Evolutionary conservation across 2,329 filamentous ascomycete genomes (phyloP), one percentile per base, ranked within the genome.

Genomic region (Emergomyces pasteurianus): DNA sequence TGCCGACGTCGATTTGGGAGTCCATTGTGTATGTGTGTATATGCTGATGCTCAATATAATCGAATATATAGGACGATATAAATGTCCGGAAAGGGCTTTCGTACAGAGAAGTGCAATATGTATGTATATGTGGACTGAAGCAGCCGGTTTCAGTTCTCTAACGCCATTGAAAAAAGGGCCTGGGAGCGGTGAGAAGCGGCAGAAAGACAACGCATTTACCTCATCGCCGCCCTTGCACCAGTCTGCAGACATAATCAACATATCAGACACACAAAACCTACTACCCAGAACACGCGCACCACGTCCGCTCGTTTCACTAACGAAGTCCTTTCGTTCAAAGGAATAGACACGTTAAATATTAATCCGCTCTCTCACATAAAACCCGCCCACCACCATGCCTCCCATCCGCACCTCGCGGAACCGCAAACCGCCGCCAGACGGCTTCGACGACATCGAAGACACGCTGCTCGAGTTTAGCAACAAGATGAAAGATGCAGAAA

Each of bases 401-500:
- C 82, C 83, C 54, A 76, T 86, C 62, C 81, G 84, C 64, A 81
- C 79, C 46, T 76, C 81, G 60, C 79, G 80, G 70, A 83, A 80
- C 69, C 82, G 82, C 70, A 86, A 86, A 73, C 80, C 84, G 58
- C 84, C 84, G 58, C 84, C 84, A 62, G 82, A 83, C 49, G 84
- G 84, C 72, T 87, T 86, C 75, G 83, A 86, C 65, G 84, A 86
- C 67, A 81, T 86, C 70, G 84, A 87, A 76, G 84, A 87, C 72
- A 86, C 83, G 2, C 79, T 87, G 10, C 79, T 87, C 58, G 84
- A 86, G 66, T 86, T 86, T 73, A 77, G 78, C 69, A 86, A 86
- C 74, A 85, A 85, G 72, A 85, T 86, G 83, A 86, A 86, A 71
- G 84, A 87, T 70, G 94, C 94, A 58, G 91, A 96, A 73, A 95